These are phyloP conservation scores for Plectranthus barbatus DNA, from an alignment of 257 asterid genomes.

Conservation along the genomic window DNA sequence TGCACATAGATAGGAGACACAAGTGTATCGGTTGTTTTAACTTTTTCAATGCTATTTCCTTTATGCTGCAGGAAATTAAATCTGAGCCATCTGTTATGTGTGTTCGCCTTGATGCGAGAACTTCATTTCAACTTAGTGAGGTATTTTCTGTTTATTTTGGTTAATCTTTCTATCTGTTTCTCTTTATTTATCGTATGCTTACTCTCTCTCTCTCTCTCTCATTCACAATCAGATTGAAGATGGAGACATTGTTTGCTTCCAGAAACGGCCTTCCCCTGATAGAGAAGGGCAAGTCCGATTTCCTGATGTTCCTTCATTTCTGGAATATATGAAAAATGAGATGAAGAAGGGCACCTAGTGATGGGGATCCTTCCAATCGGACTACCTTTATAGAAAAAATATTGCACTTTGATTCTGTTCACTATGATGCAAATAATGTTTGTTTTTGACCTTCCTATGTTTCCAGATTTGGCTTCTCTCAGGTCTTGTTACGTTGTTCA, in stretches of 20 bases:
- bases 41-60: neutral
- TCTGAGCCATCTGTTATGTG: slow-evolving; percentile 97
- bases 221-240: slow-evolving; percentile 62
- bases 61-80: slow-evolving; percentile 62
- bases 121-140: slow-evolving; percentile 77
- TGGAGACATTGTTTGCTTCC: slow-evolving; percentile 97
- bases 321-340: slow-evolving; percentile 90
- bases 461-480: too few species aligned
- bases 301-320: slow-evolving; percentile 75
- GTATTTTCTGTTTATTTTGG: slow-evolving; percentile 26
- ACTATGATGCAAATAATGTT: too few species aligned
- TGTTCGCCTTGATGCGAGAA: slow-evolving; percentile 73
- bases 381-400: too few species aligned
- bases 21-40: slow-evolving; percentile 1
- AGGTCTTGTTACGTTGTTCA: too few species aligned
- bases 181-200: neutral
- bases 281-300: slow-evolving; percentile 56
- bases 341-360: too few species aligned
- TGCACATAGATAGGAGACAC: neutral
- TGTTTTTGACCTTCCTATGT: too few species aligned
- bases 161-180: neutral
- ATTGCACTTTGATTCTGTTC: too few species aligned
- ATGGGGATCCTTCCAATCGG: too few species aligned
- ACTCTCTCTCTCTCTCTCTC: neutral
- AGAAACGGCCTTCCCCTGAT: slow-evolving; percentile 54